A percentile compares a stretch with the other conserved stretches of the same genome.
These are phyloP conservation scores for Trichoderma aggressivum DNA, from an alignment of 2,329 filamentous ascomycete genomes.

Conservation along the genomic window DNA sequence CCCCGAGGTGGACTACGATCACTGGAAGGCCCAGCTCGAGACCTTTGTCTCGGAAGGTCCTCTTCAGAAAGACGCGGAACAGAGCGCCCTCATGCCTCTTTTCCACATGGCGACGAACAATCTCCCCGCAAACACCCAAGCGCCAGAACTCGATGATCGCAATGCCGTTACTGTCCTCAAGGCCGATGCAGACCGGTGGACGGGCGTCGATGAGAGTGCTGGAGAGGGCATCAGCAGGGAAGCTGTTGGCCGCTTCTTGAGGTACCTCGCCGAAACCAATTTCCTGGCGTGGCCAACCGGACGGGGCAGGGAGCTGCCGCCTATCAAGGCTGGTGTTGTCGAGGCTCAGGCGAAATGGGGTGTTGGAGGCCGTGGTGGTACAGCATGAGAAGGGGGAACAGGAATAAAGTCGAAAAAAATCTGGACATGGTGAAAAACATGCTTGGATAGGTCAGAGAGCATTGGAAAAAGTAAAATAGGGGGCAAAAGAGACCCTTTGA, in stretches of 20 bases:
- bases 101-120: constrained; percentile 58
- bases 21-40: constrained; percentile 32
- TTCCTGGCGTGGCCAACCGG: constrained; percentile 32
- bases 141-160: constrained; percentile 61
- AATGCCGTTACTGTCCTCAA: constrained; percentile 65
- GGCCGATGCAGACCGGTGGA: constrained; percentile 58
- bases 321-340: background rate
- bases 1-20: constrained; percentile 66
- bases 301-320: constrained; percentile 27
- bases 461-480: background rate
- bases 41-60: constrained; percentile 28
- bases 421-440: background rate
- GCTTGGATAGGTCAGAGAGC: background rate
- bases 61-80: constrained; percentile 29
- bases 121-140: constrained; percentile 63
- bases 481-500: background rate
- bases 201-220: constrained; percentile 53
- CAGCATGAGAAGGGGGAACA: background rate
- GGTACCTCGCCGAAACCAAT: constrained; percentile 30
- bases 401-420: background rate
- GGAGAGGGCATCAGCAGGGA: constrained; percentile 34
- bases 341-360: background rate
- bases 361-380: constrained; percentile 2
- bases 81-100: constrained; percentile 52
- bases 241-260: constrained; percentile 28